Evolutionary conservation across 768 basidiomycete species (phyloP), one percentile per base, ranked within the genome.

Genomic region (Suillus alpinus): DNA sequence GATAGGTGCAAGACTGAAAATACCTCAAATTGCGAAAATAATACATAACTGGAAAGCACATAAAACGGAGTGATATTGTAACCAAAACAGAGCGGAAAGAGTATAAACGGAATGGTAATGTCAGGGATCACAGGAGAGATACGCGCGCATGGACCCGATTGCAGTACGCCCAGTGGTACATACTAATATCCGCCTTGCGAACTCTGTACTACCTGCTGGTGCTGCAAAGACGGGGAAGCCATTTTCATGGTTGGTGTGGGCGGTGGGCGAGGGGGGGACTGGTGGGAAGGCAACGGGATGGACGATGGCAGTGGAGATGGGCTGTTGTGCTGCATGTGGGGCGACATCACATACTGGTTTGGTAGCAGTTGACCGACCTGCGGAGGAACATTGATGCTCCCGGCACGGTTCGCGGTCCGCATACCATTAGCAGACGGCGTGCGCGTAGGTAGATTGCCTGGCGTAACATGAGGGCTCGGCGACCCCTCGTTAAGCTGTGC

Each of bases 361-460:
- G 69, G 56, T 37, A 76, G 59, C 61, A 76, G 66, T 26, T 76
- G 71, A 6, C 69, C 68, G 9, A 68, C 65, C 39, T 67, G 55
- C 31, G 65, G 31, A 18, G 59, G 61, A 37, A 60, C 56, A 34
- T 49, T 34, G 34, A 70, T 68, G 32, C 31, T 57, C 29, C 66
- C 70, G 2, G 65, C 43, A 51, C 81, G 75, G 68, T 73, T 71
- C 13, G 73, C 75, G 26, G 76, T 75, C 47, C 83, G 81, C n/a
- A 77, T 78, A 6, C 86, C 85, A 65, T 84, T 85, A 20, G 82
- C 80, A 0, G 86, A 87, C 3, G 86, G 82, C 12, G 81, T 79
- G 26, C 85, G 80, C 18, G 66, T 66, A 26, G 80, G 80, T 3
- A 79, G 75, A 18, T 60, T 60, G 57, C 69, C 72, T 40, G 75